Base-by-base conservation (phyloP, 2,329 filamentous ascomycete genomes). In the Colletotrichum spaethianum region DNA sequence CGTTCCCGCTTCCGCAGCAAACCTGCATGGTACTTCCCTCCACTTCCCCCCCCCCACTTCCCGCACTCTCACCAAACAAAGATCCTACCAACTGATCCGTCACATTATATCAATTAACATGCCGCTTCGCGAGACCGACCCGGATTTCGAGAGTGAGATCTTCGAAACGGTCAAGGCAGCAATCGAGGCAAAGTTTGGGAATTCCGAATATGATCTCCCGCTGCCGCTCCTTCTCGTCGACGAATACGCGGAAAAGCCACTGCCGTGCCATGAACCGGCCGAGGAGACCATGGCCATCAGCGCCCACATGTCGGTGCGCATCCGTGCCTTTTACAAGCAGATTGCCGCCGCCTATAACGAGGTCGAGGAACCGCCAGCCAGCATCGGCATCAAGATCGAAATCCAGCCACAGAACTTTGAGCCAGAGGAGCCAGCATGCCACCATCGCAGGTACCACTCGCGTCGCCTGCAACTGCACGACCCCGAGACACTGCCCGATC, bases 381-480 rank as follows among this genome's bases (percentile, higher is more conserved):
- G 59, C 26, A 23, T 69, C 42, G 26, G 48, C 61, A 46, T 75
- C 26, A 8, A 61, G 6, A 18, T 75, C 46, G 33, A 7, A 38
- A 70, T 75, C 56, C 20, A 65, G 46, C 50, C 52, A 12, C 74
- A 76, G 64, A 28, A 67, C 0, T 72, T 76, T 28, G 66, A 63
- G 38, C 31, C 66, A 57, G 44, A 46, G 23, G 26, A 65, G 36
- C 61, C 60, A 11, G 20, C 28, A 18, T 75, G 75, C 46, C 8
- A 67, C 48, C 74, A 74, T 65, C 74, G 70, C 65, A 65, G 61
- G 31, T 76, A 71, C 59, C 74, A 76, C 50, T 67, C 74, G 56
- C 74, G 68, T 36, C 75, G 73, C 57, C 67, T 76, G 50, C 52
- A 26, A 57, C 66, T 76, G 62, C 62, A 75, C 36, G 50, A 74